Conservation (phyloP, 2,329 filamentous ascomycete genomes). For the Ceratocystis cubensis region DNA sequence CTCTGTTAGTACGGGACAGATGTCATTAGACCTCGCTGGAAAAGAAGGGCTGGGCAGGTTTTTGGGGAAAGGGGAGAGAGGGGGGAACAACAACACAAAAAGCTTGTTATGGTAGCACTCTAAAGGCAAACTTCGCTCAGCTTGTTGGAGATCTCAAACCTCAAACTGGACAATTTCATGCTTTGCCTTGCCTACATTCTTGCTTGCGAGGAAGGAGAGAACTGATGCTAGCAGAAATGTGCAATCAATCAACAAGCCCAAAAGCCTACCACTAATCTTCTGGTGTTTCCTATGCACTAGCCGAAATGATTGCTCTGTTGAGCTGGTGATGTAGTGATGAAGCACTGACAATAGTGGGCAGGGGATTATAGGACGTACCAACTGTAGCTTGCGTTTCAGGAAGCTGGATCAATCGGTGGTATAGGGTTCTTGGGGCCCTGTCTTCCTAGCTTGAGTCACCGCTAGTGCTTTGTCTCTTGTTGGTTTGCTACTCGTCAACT, state of each 20-base stretch:
- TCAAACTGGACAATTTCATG: background rate
- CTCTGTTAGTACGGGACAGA: slow-evolving; percentile 10
- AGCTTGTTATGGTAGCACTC: background rate
- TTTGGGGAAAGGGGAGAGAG: background rate
- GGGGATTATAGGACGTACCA: background rate
- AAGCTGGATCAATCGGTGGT: too few species aligned
- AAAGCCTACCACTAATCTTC: too few species aligned
- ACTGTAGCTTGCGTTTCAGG: background rate
- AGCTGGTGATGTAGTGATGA: background rate
- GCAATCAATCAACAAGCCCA: background rate
- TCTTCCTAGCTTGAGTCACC: too few species aligned
- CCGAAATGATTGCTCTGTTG: too few species aligned
- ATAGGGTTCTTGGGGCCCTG: too few species aligned
- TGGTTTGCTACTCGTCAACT: too few species aligned
- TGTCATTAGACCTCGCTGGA: slow-evolving; percentile 8
- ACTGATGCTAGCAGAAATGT: background rate
- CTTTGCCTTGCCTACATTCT: background rate
- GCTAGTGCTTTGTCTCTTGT: too few species aligned
- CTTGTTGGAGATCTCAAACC: background rate
- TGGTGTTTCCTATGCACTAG: too few species aligned
- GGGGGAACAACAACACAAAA: background rate
- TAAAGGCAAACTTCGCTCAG: background rate
- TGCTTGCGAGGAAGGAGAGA: background rate
- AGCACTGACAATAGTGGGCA: background rate
- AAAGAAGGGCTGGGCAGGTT: background rate